Evolutionary conservation across 768 basidiomycete genomes (phyloP), one percentile per base, ranked within the genome.

Genomic region (Amanita muscaria): DNA sequence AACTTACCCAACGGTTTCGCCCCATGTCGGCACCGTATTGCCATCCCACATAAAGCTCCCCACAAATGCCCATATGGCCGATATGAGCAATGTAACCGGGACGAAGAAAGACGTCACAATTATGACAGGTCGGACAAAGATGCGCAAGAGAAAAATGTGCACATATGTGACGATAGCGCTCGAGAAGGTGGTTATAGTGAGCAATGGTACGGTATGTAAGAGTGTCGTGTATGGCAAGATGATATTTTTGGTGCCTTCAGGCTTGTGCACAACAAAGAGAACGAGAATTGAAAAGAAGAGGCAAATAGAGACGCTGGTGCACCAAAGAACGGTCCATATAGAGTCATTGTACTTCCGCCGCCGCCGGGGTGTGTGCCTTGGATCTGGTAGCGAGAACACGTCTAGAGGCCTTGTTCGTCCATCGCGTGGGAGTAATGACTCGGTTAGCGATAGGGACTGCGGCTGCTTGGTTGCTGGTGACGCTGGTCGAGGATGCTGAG

Each of bases 111-210:
- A 79, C 0, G 86, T 88, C 18, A 72, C 73, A 29, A 89, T 63
- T 69, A 94, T 80, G 40, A 89, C 84, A 14, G 91, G 90, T 46
- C 81, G 77, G 46, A 88, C 84, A 53, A 91, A 90, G 48, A 88
- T 70, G 47, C 81, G 78, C 40, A 94, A 64, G 32, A 93, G 70
- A 50, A 80, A 72, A 33, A 89, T 77, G 58, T 88, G 84, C 33
- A 69, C 62, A 57, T 90, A 90, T 6, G 87, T 83, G 35, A 76
- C 74, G 16, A 68, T 60, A 9, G 88, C 85, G 55, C 83, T 84
- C 48, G 79, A 56, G 49, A 84, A 68, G 3, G 83, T 85, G 46
- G 88, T 64, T 52, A 86, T 77, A 22, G 77, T 79, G 52, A 88
- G 69, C 51, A 89, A 64, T 5, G 88, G 88, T 15, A 90, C 76